Percentiles rank a stretch among this genome's conserved stretches.
Conservation (phyloP, 208 protist species). For the Leishmania tarentolae region DNA sequence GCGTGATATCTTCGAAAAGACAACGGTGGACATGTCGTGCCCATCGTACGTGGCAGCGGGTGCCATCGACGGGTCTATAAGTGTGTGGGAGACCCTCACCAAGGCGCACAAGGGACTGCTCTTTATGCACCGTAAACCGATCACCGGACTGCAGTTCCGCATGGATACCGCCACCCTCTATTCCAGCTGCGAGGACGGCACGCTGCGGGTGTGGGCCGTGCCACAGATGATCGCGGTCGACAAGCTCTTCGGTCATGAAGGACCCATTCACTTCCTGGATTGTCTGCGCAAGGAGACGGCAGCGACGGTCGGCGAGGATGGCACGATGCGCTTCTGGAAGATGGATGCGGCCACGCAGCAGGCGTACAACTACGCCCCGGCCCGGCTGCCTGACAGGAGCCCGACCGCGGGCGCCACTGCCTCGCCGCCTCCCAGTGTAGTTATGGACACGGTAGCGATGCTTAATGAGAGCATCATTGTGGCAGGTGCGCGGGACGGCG, state of each 20-base stretch:
- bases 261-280: conserved; percentile 56
- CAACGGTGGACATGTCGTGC: conserved; percentile 74
- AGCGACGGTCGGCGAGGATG: conserved; percentile 83
- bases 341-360: conserved; percentile 88
- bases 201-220: conserved; percentile 87
- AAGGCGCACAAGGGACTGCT: conserved; percentile 74
- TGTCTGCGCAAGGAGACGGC: conserved; percentile 73
- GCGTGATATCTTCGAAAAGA: conserved; percentile 80
- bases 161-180: conserved; percentile 63
- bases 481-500: conserved; percentile 66
- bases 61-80: conserved; percentile 76
- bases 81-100: conserved; percentile 78
- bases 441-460: conserved; percentile 82
- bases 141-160: conserved; percentile 89
- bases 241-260: conserved; percentile 88
- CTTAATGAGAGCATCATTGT: conserved; percentile 79
- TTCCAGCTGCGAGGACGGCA: conserved; percentile 75
- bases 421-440: conserved; percentile 28
- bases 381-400: conserved; percentile 6
- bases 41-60: conserved; percentile 86
- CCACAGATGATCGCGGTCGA: conserved; percentile 87
- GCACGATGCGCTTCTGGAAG: conserved; percentile 91
- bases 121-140: conserved; percentile 78
- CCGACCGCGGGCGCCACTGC: not conserved
- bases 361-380: conserved; percentile 49